Conservation (phyloP, 2,329 filamentous ascomycete genomes). For the Paracoccidioides lutzii region DNA sequence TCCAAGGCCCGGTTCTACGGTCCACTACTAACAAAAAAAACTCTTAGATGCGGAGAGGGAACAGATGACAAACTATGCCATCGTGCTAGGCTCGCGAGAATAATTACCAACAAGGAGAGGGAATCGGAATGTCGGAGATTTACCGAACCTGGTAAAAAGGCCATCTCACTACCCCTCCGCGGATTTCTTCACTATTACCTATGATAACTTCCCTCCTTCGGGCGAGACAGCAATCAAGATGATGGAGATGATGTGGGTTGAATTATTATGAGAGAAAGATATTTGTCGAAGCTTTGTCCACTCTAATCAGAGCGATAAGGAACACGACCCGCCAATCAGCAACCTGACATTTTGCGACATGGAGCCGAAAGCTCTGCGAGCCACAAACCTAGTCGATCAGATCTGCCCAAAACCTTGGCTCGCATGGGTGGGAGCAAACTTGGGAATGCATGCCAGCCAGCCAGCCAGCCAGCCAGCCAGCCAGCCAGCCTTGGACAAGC, state of each 20-base stretch:
- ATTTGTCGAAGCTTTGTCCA: constrained; percentile 2
- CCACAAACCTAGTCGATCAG: neutral
- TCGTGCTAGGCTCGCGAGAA: too few relatives aligned
- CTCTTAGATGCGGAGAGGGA: too few relatives aligned
- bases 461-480: neutral
- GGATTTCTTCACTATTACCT: neutral
- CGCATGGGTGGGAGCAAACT: neutral
- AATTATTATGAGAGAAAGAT: neutral
- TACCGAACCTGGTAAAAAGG: neutral
- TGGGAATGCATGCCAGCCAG: neutral
- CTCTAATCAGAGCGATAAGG: neutral
- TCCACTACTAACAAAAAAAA: too few relatives aligned
- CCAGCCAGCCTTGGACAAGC: neutral
- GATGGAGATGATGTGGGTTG: neutral
- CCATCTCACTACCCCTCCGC: neutral
- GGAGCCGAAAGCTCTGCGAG: neutral
- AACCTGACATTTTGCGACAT: neutral
- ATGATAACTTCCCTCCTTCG: neutral
- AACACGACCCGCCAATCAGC: neutral
- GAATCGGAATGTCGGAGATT: neutral
- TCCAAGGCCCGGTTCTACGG: too few relatives aligned
- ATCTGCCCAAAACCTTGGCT: neutral
- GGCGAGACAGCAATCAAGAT: too few relatives aligned
- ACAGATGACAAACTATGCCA: too few relatives aligned
- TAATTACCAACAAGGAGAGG: neutral